These are phyloP conservation scores for Acanthamoeba castellanii DNA, from an alignment of 208 protist species.

Conservation along the genomic window DNA sequence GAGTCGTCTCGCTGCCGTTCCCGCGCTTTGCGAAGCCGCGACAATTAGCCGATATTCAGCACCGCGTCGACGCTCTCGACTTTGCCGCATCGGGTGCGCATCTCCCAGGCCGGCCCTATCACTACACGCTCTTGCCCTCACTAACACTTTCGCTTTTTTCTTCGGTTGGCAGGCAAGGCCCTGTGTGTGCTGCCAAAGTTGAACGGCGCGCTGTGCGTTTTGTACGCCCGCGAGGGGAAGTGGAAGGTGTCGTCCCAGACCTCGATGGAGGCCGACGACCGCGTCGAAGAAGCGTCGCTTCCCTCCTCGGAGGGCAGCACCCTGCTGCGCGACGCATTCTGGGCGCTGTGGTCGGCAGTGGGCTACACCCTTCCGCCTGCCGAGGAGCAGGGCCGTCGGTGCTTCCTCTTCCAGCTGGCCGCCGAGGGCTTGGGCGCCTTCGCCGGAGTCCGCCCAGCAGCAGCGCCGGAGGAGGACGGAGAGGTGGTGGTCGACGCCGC, in stretches of 20 bases:
- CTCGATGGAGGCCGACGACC: not conserved
- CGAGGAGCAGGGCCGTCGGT: not conserved
- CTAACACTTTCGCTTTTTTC: not conserved
- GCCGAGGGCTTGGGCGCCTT: not conserved
- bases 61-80: not conserved
- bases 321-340: not conserved
- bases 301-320: not conserved
- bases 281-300: not conserved
- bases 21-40: not conserved
- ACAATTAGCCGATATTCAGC: not conserved
- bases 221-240: not conserved
- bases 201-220: not conserved
- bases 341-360: not conserved
- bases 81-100: not conserved
- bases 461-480: not conserved
- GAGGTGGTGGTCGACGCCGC: too few relatives aligned
- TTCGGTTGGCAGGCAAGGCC: not conserved
- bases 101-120: not conserved
- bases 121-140: not conserved
- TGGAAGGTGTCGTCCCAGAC: not conserved
- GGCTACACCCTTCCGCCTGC: not conserved
- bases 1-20: not conserved
- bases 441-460: not conserved
- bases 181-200: not conserved
- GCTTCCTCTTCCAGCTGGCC: conserved; percentile 23